These are phyloP conservation scores for Penicillium italicum DNA, from an alignment of 2,329 filamentous ascomycete genomes.

Conservation along the genomic window DNA sequence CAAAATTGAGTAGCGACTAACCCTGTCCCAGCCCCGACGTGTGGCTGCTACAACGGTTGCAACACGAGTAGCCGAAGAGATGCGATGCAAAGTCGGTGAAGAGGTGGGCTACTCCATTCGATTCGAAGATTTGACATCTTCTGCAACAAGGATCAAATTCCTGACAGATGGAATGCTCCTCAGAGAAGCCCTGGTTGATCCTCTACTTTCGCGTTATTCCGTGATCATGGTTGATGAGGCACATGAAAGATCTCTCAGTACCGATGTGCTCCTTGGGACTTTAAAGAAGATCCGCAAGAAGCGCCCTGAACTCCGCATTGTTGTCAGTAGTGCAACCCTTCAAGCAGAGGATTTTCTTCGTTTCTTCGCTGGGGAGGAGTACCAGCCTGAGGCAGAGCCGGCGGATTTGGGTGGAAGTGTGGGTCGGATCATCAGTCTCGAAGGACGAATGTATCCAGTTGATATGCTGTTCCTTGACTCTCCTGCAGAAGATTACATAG, in stretches of 20 bases:
- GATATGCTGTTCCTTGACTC: conserved; percentile 76
- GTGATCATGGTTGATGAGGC: conserved; percentile 98
- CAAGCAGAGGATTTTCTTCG: conserved; percentile 80
- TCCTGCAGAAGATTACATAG: conserved; percentile 81
- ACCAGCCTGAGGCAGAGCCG: conserved; percentile 34
- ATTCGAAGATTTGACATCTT: conserved; percentile 87
- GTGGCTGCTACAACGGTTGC: conserved; percentile 91
- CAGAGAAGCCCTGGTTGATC: conserved; percentile 88
- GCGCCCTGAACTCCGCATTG: conserved; percentile 75
- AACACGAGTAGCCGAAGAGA: conserved; percentile 81
- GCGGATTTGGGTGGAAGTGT: conserved; percentile 40
- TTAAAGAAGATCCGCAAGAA: conserved; percentile 84
- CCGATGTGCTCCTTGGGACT: conserved; percentile 83
- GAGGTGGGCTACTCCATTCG: conserved; percentile 89
- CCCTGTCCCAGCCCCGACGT: conserved; percentile 66
- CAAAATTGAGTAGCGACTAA: not conserved
- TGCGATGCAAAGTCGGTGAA: conserved; percentile 79
- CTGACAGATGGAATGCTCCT: conserved; percentile 89
- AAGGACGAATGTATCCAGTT: conserved; percentile 84
- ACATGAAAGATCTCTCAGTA: conserved; percentile 88
- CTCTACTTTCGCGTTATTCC: conserved; percentile 82
- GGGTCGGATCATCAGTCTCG: conserved; percentile 73
- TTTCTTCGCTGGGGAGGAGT: conserved; percentile 64
- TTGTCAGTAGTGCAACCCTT: conserved; percentile 89
- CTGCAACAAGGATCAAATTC: conserved; percentile 85